Evolutionary conservation across 2,329 filamentous ascomycete species (phyloP), one percentile per base, ranked within the genome.

Genomic region (Orbilia quercus): DNA sequence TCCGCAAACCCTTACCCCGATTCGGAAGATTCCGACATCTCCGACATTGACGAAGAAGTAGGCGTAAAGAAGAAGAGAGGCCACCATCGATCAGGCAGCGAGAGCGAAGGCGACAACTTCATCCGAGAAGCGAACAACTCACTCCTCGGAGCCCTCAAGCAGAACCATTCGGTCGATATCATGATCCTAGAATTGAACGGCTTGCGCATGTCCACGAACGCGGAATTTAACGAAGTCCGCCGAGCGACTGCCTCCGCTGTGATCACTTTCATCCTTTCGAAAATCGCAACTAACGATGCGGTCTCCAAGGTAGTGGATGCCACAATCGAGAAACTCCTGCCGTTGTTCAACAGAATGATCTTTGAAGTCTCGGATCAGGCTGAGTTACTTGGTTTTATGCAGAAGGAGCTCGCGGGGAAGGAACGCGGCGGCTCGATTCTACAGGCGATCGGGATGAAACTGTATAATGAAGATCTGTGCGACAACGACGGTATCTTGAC

Each of bases 181-280:
- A 76, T 76, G 47, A 75, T 76, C 4, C 86, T 98, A 34, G 95
- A 99, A 80, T 90, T 99, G 75, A 96, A 93, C 83, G 91, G 92
- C 50, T 84, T 98, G n/a, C 90, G 94, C 9, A 91, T 99, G 80
- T 90, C 89, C 62, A 91, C 91, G 78, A 92, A 98, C 78, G 95
- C 95, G 1, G 93, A 92, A 0, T 94, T 96, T 78, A 86, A 89
- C 76, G 90, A 95, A 80, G 91, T 98, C 78, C 91, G 94, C 47
- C 89, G 90, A 34, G 92, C 95, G 14, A 89, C 98, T 22, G 91
- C 91, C 1, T 87, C 89, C 1, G 91, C 93, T 0, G 94, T 98
- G 79, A 90, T 91, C 78, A 91, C 91, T 78, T 89, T 90, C 66
- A 90, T 93, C 48, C 85, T 88, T 4, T 89, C 92, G 79, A 85